Evolutionary conservation across 169 alveolate species (phyloP).

Genomic region (Cryptosporidium felis): DNA sequence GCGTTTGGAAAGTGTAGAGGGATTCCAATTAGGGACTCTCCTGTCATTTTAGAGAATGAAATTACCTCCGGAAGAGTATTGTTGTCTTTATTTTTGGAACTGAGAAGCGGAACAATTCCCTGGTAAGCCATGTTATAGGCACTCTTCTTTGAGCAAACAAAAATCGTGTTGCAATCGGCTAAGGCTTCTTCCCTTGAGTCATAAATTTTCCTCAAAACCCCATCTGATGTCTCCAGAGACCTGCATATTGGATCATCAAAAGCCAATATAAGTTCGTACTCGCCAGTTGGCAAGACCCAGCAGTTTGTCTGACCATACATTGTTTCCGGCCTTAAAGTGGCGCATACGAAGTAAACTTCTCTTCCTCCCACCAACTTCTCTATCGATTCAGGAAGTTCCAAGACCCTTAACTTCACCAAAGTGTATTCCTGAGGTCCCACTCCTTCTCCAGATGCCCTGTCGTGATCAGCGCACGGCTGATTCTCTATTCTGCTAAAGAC

Average conservation of each 20-base stretch:
- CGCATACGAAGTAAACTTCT: constrained; percentile 92
- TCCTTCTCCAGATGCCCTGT: constrained; percentile 93
- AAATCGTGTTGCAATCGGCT: constrained; percentile 59
- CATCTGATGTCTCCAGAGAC: constrained; percentile 54
- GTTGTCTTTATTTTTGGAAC: not conserved
- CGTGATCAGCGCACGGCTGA: constrained; percentile 99
- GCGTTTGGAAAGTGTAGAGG: constrained; percentile 93
- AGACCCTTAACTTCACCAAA: constrained; percentile 89
- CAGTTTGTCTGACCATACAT: constrained; percentile 99
- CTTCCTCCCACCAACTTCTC: constrained; percentile 76
- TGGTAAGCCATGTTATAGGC: constrained; percentile 95
- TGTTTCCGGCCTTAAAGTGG: constrained; percentile 99
- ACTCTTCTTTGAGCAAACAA: constrained; percentile 81
- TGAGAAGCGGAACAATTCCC: constrained; percentile 79
- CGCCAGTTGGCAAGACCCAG: constrained; percentile 95
- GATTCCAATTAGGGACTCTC: constrained; percentile 92
- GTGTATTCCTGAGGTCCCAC: constrained; percentile 97
- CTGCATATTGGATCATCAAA: constrained; percentile 58
- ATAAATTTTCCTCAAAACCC: constrained; percentile 53
- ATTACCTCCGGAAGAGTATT: constrained; percentile 25
- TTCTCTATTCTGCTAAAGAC: constrained; percentile 81
- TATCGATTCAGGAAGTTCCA: constrained; percentile 78
- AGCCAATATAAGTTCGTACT: constrained; percentile 83
- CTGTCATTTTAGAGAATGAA: constrained; percentile 74
- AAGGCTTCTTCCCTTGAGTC: constrained; percentile 72